A percentile compares a stretch with the other conserved stretches of the same genome.
Evolutionary conservation across 192 early-diverging fungal genomes (phyloP).

Genomic region (Backusella tuberculispora): DNA sequence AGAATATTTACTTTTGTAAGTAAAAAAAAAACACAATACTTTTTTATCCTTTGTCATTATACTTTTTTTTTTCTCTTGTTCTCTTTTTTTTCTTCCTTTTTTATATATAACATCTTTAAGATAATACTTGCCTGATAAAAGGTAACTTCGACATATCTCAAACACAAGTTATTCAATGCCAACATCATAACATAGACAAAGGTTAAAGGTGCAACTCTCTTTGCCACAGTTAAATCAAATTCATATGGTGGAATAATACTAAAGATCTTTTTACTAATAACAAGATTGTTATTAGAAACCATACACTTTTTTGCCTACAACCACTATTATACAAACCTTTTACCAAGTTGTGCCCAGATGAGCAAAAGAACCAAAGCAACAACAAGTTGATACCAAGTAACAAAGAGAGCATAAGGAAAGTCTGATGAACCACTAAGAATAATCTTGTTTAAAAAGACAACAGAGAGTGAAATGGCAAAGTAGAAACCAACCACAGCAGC

Average conservation of each 20-base stretch:
- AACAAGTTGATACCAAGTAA: slow-evolving; percentile 67
- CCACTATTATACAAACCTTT: slow-evolving; percentile 48
- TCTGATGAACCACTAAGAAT: slow-evolving; percentile 59
- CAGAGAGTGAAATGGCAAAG: slow-evolving; percentile 62
- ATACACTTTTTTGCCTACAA: background rate
- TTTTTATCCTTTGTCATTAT: background rate
- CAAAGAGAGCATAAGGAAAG: slow-evolving; percentile 71
- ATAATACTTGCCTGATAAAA: slow-evolving; percentile 63
- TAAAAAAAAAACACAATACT: background rate
- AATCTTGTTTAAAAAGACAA: slow-evolving; percentile 71
- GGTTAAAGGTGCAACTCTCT: slow-evolving; percentile 59
- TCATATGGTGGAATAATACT: slow-evolving; percentile 69
- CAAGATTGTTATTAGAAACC: background rate
- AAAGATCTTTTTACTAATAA: slow-evolving; percentile 46
- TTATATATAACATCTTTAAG: too few species aligned
- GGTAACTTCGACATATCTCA: slow-evolving; percentile 68
- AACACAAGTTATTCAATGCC: slow-evolving; percentile 67
- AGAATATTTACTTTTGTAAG: background rate
- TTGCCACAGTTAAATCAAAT: slow-evolving; percentile 56
- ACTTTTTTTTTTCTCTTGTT: background rate
- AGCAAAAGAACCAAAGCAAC: slow-evolving; percentile 60
- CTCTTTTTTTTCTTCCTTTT: background rate
- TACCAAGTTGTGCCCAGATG: slow-evolving; percentile 56
- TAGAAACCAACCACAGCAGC: slow-evolving; percentile 62
- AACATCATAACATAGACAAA: slow-evolving; percentile 70